A percentile compares a stretch with the other conserved stretches of the same genome.
Evolutionary conservation across 495 filamentous ascomycete species (phyloP).

Genomic region (Stereocaulon alpinum): DNA sequence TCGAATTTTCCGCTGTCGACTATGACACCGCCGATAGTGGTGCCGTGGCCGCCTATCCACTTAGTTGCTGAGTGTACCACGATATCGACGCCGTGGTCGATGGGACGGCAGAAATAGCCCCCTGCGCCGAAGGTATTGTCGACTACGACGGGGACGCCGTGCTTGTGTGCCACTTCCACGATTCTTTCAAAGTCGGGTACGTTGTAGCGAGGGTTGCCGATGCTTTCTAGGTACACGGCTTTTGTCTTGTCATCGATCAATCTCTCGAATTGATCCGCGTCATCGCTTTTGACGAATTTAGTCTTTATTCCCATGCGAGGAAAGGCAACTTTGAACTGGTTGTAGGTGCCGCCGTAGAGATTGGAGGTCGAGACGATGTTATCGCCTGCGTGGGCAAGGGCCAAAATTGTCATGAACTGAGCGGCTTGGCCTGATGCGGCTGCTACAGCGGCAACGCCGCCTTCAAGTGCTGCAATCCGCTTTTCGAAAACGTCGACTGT

Average conservation of each 20-base stretch:
- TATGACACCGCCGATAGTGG: slow-evolving; percentile 84
- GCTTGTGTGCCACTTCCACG: slow-evolving; percentile 65
- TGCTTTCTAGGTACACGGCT: slow-evolving; percentile 90
- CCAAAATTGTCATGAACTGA: slow-evolving; percentile 86
- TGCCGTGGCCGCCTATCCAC: slow-evolving; percentile 98
- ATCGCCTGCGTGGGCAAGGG: slow-evolving; percentile 75
- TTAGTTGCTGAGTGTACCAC: slow-evolving; percentile 95
- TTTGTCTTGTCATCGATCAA: slow-evolving; percentile 94
- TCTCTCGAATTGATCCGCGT: slow-evolving; percentile 67
- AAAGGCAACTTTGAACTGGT: slow-evolving; percentile 91
- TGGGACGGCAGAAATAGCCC: slow-evolving; percentile 80
- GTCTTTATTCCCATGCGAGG: slow-evolving; percentile 79
- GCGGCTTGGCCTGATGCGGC: slow-evolving; percentile 86
- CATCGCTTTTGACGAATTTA: slow-evolving; percentile 83
- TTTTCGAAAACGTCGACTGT: slow-evolving; percentile 98
- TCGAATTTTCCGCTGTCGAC: slow-evolving; percentile 93
- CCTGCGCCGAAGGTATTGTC: slow-evolving; percentile 98
- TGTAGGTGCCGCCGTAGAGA: slow-evolving; percentile 95
- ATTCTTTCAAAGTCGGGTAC: slow-evolving; percentile 83
- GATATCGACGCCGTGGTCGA: slow-evolving; percentile 90
- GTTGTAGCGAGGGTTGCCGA: slow-evolving; percentile 94
- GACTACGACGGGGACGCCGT: slow-evolving; percentile 72
- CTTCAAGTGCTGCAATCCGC: slow-evolving; percentile 89
- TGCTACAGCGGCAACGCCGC: slow-evolving; percentile 82
- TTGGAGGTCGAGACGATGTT: slow-evolving; percentile 93